Percentiles rank a stretch among this genome's conserved stretches.
These are phyloP conservation scores for Tuber borchii DNA, from an alignment of 495 filamentous ascomycete genomes.

Conservation along the genomic window DNA sequence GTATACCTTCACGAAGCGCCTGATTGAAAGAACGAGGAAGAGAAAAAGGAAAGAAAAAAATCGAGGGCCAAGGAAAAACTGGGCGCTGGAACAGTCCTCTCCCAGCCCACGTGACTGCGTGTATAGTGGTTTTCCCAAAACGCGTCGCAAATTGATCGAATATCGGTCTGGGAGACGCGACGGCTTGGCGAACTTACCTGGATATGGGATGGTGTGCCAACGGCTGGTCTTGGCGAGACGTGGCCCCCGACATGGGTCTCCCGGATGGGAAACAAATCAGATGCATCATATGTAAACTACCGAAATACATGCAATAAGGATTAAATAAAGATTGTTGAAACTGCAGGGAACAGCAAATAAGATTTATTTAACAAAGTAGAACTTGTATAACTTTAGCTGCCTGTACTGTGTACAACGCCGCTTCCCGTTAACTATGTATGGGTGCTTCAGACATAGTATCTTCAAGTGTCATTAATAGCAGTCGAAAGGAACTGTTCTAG, in stretches of 20 bases:
- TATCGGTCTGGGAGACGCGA: background rate
- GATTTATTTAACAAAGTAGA: background rate
- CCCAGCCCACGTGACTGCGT: background rate
- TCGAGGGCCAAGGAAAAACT: background rate
- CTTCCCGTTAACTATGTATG: background rate
- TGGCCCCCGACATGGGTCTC: background rate
- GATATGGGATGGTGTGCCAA: slow-evolving; percentile 1
- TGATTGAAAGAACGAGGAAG: background rate
- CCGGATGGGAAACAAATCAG: background rate
- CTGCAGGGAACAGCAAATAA: background rate
- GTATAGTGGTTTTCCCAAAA: background rate
- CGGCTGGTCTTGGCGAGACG: background rate
- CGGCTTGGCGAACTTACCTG: slow-evolving; percentile 3
- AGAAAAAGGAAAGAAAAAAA: background rate
- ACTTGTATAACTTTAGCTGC: background rate
- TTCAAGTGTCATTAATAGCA: background rate
- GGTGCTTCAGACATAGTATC: background rate
- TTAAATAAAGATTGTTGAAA: background rate
- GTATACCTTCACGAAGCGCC: background rate
- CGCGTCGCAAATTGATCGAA: background rate
- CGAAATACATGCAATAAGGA: background rate
- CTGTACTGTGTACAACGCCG: background rate
- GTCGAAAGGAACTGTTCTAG: background rate
- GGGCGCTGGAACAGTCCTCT: background rate
- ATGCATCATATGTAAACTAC: background rate